A percentile compares a stretch with the other conserved stretches of the same genome.
Evolutionary conservation across 2,329 filamentous ascomycete genomes (phyloP).

Genomic region (Calonectria pteridis): DNA sequence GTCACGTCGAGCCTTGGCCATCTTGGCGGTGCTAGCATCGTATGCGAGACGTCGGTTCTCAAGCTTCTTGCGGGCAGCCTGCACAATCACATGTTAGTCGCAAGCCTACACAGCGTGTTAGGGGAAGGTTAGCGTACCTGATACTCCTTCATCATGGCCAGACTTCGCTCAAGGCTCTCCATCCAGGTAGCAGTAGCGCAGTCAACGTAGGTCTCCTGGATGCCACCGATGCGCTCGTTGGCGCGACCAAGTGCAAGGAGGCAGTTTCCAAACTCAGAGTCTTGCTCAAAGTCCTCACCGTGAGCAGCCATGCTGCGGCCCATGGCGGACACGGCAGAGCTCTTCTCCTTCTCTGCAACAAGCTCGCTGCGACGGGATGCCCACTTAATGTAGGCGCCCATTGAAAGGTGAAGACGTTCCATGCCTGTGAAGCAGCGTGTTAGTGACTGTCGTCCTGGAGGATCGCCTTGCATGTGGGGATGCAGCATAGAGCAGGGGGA

Average conservation of each 20-base stretch:
- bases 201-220: conserved; percentile 86
- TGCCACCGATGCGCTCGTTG: conserved; percentile 87
- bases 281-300: conserved; percentile 90
- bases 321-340: conserved; percentile 81
- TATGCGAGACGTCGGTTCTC: conserved; percentile 91
- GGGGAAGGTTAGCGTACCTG: conserved; percentile 71
- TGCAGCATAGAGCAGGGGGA: conserved; percentile 6
- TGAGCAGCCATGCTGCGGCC: conserved; percentile 89
- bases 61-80: conserved; percentile 87
- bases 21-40: conserved; percentile 88
- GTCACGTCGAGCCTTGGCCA: conserved; percentile 94
- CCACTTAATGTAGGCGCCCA: conserved; percentile 89
- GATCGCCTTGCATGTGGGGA: neutral
- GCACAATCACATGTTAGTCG: neutral
- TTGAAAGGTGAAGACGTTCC: conserved; percentile 89
- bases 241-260: conserved; percentile 83
- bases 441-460: conserved; percentile 14
- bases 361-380: conserved; percentile 85
- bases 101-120: neutral
- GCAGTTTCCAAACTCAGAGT: conserved; percentile 92
- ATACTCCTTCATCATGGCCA: conserved; percentile 98
- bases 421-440: conserved; percentile 70
- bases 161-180: conserved; percentile 88
- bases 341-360: conserved; percentile 87
- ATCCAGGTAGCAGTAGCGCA: conserved; percentile 87